Evolutionary conservation across 345 rosid genomes (phyloP), one percentile per base, ranked within the genome.

Genomic region (Pistacia vera): DNA sequence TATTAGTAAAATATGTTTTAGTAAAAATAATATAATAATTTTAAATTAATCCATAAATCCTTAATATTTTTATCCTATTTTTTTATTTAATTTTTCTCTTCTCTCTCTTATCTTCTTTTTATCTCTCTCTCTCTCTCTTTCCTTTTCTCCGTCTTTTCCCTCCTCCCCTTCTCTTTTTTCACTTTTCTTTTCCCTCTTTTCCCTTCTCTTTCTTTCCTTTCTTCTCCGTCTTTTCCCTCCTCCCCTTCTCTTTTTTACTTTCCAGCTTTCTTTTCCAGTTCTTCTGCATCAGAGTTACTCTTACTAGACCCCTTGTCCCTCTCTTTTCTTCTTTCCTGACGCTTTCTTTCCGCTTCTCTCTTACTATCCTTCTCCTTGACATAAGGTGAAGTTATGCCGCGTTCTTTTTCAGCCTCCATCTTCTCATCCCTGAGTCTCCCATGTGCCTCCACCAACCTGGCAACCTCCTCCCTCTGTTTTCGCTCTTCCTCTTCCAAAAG

Each of bases 401-500:
- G 78, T 60, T 83, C 89, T 79, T 86, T 95, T 77, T 92, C 98
- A 67, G 93, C 91, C 77, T 88, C 98, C 61, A 66, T 75, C 66
- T 79, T 89, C 86, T 90, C 99, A 84, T 92, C 98, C 84, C 98
- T 93, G 46, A 93, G 76, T 80, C 69, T 90, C 81, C 99, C 88
- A 33, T 92, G 91, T 81, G 93, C 99, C 81, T 93, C 98, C 46
- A 95, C 99, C 83, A 95, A 84, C 77, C 95, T 88, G 1, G 99
- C 93, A 48, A 93, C 99, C 84, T 95, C 99, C 85, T 92, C 98
- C 68, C 98, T 84, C 81, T 95, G 99, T 86, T 92, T 95, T 81
- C 89, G 90, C 83, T 95, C 99, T 80, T 93, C 99, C 81, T 93
- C 97, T 86, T 95, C 99, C 77, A 83, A 80, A 77, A 82, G 89